Conservation (phyloP, 164 flowering plant species). For the Buxus sempervirens region DNA sequence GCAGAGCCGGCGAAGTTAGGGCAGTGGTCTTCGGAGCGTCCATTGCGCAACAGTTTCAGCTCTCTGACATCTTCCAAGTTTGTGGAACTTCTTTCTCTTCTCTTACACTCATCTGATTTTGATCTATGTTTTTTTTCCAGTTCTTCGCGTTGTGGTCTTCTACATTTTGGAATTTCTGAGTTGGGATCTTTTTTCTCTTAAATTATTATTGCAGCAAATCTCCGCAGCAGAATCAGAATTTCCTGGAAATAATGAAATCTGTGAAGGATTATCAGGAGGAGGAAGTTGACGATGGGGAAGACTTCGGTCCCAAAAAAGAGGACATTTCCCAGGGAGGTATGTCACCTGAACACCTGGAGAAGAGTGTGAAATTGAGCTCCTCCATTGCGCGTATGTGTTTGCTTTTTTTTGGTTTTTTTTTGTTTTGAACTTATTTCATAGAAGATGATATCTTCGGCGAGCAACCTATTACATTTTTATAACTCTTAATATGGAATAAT, state of each 20-base stretch:
- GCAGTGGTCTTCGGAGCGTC: slow-evolving; percentile 54
- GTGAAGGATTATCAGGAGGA: slow-evolving; percentile 50
- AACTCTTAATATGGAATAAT: no score
- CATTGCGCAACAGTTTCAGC: slow-evolving; percentile 42
- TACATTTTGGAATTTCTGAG: neutral
- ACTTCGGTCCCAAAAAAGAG: slow-evolving; percentile 54
- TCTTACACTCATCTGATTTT: neutral
- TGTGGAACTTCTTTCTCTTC: slow-evolving; percentile 26
- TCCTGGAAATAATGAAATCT: slow-evolving; percentile 70
- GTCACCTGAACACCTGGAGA: neutral
- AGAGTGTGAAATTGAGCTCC: no score
- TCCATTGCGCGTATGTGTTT: no score
- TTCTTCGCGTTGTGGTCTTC: neutral
- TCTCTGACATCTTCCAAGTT: slow-evolving; percentile 57
- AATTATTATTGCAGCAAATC: no score
- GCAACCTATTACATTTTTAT: no score
- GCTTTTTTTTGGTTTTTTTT: neutral
- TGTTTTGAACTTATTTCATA: neutral
- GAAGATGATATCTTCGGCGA: neutral
- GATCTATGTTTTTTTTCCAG: neutral
- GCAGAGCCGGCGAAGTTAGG: slow-evolving; percentile 48
- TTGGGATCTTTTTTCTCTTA: neutral
- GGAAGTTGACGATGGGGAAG: slow-evolving; percentile 66
- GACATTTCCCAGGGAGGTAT: slow-evolving; percentile 52
- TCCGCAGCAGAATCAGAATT: slow-evolving; percentile 45